Evolutionary conservation across 345 rosid genomes (phyloP), one percentile per base, ranked within the genome.

Genomic region (rapeseed (Brassica napus)): DNA sequence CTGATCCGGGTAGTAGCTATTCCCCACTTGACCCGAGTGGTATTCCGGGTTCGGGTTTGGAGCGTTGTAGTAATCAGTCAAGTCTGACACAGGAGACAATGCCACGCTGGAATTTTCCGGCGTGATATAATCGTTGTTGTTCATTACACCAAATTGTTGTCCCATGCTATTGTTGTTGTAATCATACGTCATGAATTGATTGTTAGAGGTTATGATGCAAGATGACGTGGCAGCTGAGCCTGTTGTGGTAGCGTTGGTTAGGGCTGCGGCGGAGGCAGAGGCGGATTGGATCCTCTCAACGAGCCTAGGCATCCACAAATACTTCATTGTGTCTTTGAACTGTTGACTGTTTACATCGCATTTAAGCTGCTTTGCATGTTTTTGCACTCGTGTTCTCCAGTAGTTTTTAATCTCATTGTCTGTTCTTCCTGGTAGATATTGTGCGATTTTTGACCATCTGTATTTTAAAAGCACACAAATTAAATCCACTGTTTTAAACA

Each of bases 391-490:
- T 0, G 98, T 94, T 77, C 97, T 87, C 98, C 98, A 94, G 31
- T 94, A 94, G 82, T 94, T 94, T 78, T 94, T 94, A 37, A 94
- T 94, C 82, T 94, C 98, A 69, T 94, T 94, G 30, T 94, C 98
- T 0, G 98, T 94, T 70, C 98, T 86, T 31, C 98, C 98, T 0
- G 97, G 98, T 74, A 94, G 82, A 74, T 88, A 88, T 42, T 91
- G 97, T 3, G 98, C 98, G 15, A 94, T 94, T 77, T 92, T 90
- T 14, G 97, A 92, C 97, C 97, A 94, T 72, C 97, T 26, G 28
- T 26, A 26, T 26, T 26, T 26, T 26, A 26, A 26, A 26, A 26
- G 28, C 28, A 26, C 28, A 26, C 28, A 26, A 26, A 26, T 26
- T 26, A n/a, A 44, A 12, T 9, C 44, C 12, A 44, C 54, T 39